Conservation (phyloP, 345 rosid species). For the Eucalyptus polybractea region DNA sequence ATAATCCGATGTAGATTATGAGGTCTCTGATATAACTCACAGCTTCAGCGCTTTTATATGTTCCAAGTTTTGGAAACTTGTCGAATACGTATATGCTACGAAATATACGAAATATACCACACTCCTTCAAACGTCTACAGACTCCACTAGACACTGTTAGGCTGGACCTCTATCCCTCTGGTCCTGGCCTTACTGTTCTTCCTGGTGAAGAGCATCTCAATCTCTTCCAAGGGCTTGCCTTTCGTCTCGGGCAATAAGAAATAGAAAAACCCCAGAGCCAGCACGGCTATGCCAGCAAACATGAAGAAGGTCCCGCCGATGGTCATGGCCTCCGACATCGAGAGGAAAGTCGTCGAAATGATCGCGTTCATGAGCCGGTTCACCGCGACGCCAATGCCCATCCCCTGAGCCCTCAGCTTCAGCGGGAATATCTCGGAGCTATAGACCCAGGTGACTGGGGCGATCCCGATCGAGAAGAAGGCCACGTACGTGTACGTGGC, state of each 20-base stretch:
- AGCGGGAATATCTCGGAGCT: constrained; percentile 79
- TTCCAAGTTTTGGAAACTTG: not conserved
- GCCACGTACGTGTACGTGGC: constrained; percentile 50
- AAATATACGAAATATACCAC: not conserved
- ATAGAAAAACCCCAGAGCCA: constrained; percentile 66
- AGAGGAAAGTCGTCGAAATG: constrained; percentile 72
- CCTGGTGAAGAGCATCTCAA: constrained; percentile 48
- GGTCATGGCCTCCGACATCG: constrained; percentile 52
- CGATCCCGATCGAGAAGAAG: constrained; percentile 50
- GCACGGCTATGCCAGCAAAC: constrained; percentile 49
- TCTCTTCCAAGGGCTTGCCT: constrained; percentile 77
- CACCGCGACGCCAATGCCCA: constrained; percentile 72
- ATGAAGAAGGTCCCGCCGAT: constrained; percentile 80
- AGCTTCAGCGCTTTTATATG: not conserved
- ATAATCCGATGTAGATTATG: not conserved
- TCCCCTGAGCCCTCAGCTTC: constrained; percentile 81
- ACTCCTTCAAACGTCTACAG: not conserved
- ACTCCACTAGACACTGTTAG: not conserved
- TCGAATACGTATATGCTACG: not conserved
- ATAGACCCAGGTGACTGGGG: constrained; percentile 86
- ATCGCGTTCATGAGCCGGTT: constrained; percentile 73
- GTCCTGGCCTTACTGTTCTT: not conserved
- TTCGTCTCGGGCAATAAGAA: constrained; percentile 74
- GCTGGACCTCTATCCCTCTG: not conserved
- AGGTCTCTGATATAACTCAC: not conserved